Percentiles rank a stretch among this genome's conserved stretches.
Conservation (phyloP, 148 eudicot genomes). For the Rhododendron ferrugineum region DNA sequence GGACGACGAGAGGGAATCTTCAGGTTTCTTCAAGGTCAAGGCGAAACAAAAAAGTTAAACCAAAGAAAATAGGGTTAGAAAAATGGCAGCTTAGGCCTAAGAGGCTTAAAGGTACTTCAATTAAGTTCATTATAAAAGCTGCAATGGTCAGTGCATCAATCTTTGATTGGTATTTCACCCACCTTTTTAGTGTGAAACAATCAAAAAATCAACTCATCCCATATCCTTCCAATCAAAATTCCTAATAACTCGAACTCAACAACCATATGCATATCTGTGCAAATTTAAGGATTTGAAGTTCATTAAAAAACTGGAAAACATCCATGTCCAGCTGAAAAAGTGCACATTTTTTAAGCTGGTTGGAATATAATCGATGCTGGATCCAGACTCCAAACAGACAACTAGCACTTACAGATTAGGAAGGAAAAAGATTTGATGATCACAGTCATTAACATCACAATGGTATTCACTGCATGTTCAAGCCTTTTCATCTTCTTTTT, state of each 20-base stretch:
- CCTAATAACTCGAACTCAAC: background rate
- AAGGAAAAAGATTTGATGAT: background rate
- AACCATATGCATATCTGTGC: background rate
- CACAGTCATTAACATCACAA: background rate
- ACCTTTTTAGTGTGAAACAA: background rate
- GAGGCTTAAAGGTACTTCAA: background rate
- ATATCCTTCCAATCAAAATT: background rate
- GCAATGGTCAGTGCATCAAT: background rate
- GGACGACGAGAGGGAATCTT: conserved; percentile 89
- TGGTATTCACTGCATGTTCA: background rate
- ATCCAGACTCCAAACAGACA: background rate
- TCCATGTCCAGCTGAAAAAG: background rate
- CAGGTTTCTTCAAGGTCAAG: conserved; percentile 47
- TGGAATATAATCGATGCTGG: background rate
- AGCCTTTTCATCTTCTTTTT: background rate
- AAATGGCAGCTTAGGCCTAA: background rate
- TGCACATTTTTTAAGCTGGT: background rate
- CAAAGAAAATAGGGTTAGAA: background rate
- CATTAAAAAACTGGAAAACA: background rate
- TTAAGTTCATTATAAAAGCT: background rate
- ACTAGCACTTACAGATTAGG: background rate
- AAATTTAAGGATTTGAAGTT: background rate
- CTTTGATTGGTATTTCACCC: background rate
- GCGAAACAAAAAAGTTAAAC: background rate
- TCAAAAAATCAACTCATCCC: background rate